Conservation (phyloP, 202 grass and related monocot species). For the Zizania palustris region DNA sequence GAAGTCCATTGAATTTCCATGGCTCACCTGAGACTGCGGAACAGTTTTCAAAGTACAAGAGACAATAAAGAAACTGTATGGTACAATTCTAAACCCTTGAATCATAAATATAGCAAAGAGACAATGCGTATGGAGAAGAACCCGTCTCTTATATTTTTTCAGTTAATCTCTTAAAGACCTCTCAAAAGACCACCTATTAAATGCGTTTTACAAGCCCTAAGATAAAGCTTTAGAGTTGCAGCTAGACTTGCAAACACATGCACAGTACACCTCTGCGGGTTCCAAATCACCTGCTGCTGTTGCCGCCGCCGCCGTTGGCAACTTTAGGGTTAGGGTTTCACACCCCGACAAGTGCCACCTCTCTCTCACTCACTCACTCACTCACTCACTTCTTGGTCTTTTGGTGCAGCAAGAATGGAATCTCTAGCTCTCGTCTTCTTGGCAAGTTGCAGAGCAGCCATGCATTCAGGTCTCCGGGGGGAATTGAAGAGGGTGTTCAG, state of each 20-base stretch:
- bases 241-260: constrained; percentile 60
- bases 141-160: too few relatives aligned
- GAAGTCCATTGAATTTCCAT: too few relatives aligned
- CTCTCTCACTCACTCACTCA: neutral
- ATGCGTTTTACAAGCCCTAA: constrained; percentile 39
- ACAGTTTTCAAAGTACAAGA: too few relatives aligned
- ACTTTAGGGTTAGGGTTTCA: constrained; percentile 79
- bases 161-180: too few relatives aligned
- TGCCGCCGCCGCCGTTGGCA: constrained; percentile 26
- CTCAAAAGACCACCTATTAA: too few relatives aligned
- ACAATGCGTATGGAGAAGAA: too few relatives aligned
- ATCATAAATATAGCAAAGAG: too few relatives aligned
- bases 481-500: neutral
- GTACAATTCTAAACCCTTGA: too few relatives aligned
- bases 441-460: constrained; percentile 18
- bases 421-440: constrained; percentile 4
- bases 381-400: neutral
- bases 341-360: constrained; percentile 28
- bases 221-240: constrained; percentile 46
- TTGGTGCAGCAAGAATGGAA: neutral
- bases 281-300: constrained; percentile 24
- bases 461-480: neutral
- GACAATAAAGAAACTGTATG: too few relatives aligned
- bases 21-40: too few relatives aligned
- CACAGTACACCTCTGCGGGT: constrained; percentile 45